Evolutionary conservation across 1,284 basidiomycete species (phyloP).

Genomic region (Singerocomus inundabilis): DNA sequence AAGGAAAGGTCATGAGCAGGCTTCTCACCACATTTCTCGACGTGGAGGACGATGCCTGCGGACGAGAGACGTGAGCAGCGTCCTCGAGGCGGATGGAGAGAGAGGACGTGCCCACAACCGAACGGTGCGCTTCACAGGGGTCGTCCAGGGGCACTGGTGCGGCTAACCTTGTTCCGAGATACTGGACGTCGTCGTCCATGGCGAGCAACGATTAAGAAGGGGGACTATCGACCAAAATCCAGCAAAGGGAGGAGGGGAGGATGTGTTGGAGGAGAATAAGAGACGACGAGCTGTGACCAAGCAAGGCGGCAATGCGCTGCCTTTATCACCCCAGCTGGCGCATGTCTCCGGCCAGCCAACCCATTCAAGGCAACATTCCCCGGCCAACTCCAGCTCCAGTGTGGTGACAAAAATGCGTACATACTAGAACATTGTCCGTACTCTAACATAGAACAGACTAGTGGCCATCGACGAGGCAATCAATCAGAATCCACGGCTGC

Average conservation of each 20-base stretch:
- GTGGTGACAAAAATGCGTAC: constrained; percentile 11
- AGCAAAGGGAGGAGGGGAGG: background rate
- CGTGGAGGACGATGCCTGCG: constrained; percentile 29
- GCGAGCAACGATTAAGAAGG: background rate
- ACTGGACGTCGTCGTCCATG: constrained; percentile 38
- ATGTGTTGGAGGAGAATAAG: constrained; percentile 15
- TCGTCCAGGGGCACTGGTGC: constrained; percentile 8
- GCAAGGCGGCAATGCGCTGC: constrained; percentile 27
- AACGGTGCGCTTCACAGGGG: constrained; percentile 18
- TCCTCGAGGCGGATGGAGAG: constrained; percentile 3
- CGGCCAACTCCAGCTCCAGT: background rate
- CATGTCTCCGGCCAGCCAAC: constrained; percentile 12
- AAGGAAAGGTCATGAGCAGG: constrained; percentile 30
- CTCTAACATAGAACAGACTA: constrained; percentile 17
- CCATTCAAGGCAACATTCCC: too few species aligned
- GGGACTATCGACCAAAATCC: background rate
- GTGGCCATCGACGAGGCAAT: background rate
- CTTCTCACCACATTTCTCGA: constrained; percentile 33
- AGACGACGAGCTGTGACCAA: constrained; percentile 25
- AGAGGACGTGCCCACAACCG: constrained; percentile 26
- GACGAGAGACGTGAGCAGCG: constrained; percentile 11
- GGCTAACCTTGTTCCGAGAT: constrained; percentile 31
- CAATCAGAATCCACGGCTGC: background rate
- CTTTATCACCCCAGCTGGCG: constrained; percentile 27
- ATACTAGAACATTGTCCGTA: constrained; percentile 27